Evolutionary conservation across 2,329 filamentous ascomycete species (phyloP), one percentile per base, ranked within the genome.

Genomic region (Phialophora chinensis): DNA sequence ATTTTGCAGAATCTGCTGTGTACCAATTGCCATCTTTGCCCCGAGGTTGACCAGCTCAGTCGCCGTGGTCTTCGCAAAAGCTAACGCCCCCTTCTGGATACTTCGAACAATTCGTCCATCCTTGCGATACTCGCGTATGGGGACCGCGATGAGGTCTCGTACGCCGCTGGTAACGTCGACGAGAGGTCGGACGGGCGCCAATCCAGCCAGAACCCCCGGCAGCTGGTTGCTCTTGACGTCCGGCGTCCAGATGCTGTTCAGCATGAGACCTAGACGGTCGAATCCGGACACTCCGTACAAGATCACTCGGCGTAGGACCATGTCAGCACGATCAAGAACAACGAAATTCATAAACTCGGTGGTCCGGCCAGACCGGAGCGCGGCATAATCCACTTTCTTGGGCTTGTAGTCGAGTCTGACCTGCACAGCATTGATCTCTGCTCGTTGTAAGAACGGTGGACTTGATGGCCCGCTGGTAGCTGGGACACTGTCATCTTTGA

Each of bases 301-400:
- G 72, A 99, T 98, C 29, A 91, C 91, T 76, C 94, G 93, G 12
- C 91, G 87, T 61, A 99, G 85, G 6, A 90, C 87, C 85, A 99
- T 91, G 67, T 94, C 89, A 1, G 95, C 89, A 71, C 91, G 90
- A 72, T 99, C 95, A 0, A 99, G 86, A 14, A 94, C 91, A 70
- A 99, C 86, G 76, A 99, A 97, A 77, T 99, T 99, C 93, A 98
- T 98, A 74, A 99, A 96, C 77, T 99, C 95, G 0, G 92, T 96
- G 0, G 95, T 98, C 71, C 92, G 92, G 1, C 95, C 95, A 1
- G 95, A 97, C 29, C 93, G 89, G 3, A 99, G 85, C 3, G 93
- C 93, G 0, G 89, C 91, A 73, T 99, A 99, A 77, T 99, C 94
- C 20, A 99, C 92, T n/a, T 92, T 88, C 79, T 99, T 98, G 8